phyloP scores from a whole-genome alignment of 148 eudicot species.

The Silene uniflora region DNA sequence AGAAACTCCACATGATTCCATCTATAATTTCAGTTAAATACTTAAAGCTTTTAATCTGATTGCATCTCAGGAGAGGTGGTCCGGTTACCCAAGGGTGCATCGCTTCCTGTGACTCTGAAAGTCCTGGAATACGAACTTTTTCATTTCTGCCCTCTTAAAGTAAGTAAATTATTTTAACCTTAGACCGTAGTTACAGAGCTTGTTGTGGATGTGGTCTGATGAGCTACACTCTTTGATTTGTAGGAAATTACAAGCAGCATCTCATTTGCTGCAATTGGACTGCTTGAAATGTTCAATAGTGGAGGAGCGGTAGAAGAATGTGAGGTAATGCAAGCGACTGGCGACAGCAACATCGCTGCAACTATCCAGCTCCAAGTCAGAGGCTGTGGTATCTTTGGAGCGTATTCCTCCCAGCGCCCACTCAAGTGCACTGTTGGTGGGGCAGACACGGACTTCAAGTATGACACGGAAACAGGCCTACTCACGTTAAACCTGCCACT shows the following conservation, averaged over 20 bases:
- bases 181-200: not conserved
- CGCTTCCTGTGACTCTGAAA: conserved; percentile 74
- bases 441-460: conserved; percentile 40
- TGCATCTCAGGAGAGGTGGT: conserved; percentile 50
- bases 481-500: conserved; percentile 55
- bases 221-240: not conserved
- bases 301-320: conserved; percentile 68
- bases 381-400: conserved; percentile 80
- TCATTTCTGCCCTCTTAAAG: conserved; percentile 84
- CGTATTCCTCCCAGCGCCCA: conserved; percentile 64
- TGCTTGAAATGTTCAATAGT: conserved; percentile 82
- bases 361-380: conserved; percentile 54
- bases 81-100: conserved; percentile 57
- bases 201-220: not conserved
- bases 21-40: not conserved
- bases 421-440: conserved; percentile 47
- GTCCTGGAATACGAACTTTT: conserved; percentile 85
- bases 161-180: conserved; percentile 18
- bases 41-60: not conserved
- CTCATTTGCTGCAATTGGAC: conserved; percentile 81
- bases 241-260: conserved; percentile 58
- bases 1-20: not conserved
- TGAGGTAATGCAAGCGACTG: conserved; percentile 30
- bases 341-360: conserved; percentile 34
- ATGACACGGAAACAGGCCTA: conserved; percentile 46